Evolutionary conservation across 2,329 filamentous ascomycete genomes (phyloP), one percentile per base, ranked within the genome.

Genomic region (Rosellinia necatrix): DNA sequence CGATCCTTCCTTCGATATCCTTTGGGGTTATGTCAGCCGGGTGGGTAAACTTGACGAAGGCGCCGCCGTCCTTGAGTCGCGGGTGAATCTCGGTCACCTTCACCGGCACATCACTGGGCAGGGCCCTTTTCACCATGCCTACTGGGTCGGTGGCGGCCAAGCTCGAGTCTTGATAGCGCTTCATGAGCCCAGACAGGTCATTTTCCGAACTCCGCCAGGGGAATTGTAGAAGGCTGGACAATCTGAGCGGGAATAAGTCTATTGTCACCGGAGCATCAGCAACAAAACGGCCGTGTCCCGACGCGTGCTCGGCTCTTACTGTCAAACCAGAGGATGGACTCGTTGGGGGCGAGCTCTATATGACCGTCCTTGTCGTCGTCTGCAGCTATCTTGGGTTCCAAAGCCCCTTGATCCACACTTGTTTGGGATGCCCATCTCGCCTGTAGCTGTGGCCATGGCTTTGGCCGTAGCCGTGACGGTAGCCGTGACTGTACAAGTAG

Each of bases 291-390:
- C 37, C 24, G 12, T 6, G 4, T 2, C 17, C 9, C 12, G 15
- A 32, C 30, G 7, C 44, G 25, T 30, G 68, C 6, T 35, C 17
- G n/a, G 9, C 8, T 13, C 85, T 70, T 74, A 92, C 90, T 96
- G 70, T 96, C 92, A 68, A 97, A 87, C 76, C 96, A 99, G 6
- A 97, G 73, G 41, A 97, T 86, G 0, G 88, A 87, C 75, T 97
- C 91, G 64, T 92, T 89, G 1, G 87, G 76, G 2, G 79, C 81
- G 9, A 89, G 81, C n/a, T 81, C 78, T 64, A 97, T 96, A 67
- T 97, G 92, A 0, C 94, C 93, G 8, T 85, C 85, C 61, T 89
- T 85, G 65, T 89, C 81, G 62, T 85, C 83, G 48, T 82, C 84
- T 9, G 79, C 73, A 52, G 73, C 55, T 19, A 56, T 59, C 4